phyloP scores from a whole-genome alignment of 2,329 filamentous ascomycete species.

The Erysiphe neolycopersici region DNA sequence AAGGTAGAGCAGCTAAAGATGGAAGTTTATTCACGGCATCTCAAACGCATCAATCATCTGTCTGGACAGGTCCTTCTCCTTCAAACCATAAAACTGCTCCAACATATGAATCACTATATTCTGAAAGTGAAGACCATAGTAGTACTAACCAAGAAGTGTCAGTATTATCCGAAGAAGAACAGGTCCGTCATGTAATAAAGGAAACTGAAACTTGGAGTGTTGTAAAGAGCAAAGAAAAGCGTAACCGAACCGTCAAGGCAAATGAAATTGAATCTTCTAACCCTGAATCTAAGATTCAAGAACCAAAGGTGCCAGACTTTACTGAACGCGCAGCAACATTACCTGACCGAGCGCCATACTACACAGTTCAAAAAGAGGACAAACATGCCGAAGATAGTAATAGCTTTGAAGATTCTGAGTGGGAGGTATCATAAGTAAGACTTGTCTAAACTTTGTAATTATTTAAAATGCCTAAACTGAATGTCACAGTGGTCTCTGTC shows the following conservation, averaged over 20 bases:
- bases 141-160: constrained; percentile 1
- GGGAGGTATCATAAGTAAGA: constrained; percentile 10
- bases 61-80: constrained; percentile 17
- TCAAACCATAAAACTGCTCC: constrained; percentile 8
- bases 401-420: constrained; percentile 10
- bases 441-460: too few relatives aligned
- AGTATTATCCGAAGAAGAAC: constrained; percentile 30
- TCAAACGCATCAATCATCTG: constrained; percentile 18
- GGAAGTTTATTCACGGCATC: constrained; percentile 32
- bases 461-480: too few relatives aligned
- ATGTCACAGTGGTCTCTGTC: too few relatives aligned
- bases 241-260: constrained; percentile 5
- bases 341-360: too few relatives aligned
- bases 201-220: constrained; percentile 30
- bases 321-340: too few relatives aligned
- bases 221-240: constrained; percentile 19
- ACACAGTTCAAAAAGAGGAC: too few relatives aligned
- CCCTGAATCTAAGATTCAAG: neutral
- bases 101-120: constrained; percentile 1
- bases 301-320: too few relatives aligned
- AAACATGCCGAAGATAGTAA: constrained; percentile 1
- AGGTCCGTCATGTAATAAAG: constrained; percentile 27
- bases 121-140: constrained; percentile 6
- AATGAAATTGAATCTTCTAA: neutral
- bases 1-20: constrained; percentile 62